phyloP scores from a whole-genome alignment of 352 stramenopile genomes.

The Elongisporangium anandrum region DNA sequence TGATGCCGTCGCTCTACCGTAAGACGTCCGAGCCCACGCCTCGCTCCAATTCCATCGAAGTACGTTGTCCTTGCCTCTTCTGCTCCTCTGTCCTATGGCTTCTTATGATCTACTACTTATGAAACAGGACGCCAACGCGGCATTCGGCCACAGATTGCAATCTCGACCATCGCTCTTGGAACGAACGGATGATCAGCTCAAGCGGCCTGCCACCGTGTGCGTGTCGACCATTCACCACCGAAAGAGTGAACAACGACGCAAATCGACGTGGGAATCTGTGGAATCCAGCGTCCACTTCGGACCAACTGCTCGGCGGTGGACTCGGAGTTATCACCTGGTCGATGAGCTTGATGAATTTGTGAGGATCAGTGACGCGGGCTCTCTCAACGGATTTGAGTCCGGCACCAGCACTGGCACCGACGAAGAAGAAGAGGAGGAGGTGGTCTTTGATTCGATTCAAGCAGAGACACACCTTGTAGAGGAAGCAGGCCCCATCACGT shows the following conservation, averaged over 20 bases:
- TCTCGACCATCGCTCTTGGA: conserved; percentile 42
- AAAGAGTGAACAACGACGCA: conserved; percentile 31
- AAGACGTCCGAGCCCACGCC: conserved; percentile 62
- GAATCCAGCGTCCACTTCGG: conserved; percentile 58
- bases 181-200: conserved; percentile 43
- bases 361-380: conserved; percentile 11
- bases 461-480: conserved; percentile 5
- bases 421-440: conserved; percentile 14
- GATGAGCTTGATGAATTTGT: conserved; percentile 55
- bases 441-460: conserved; percentile 16
- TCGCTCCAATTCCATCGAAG: conserved; percentile 16
- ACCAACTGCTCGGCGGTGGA: conserved; percentile 55
- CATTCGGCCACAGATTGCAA: background rate
- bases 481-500: background rate
- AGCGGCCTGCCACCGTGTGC: conserved; percentile 55
- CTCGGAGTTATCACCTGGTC: conserved; percentile 54
- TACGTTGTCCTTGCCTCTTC: conserved; percentile 10
- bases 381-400: background rate
- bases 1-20: conserved; percentile 30
- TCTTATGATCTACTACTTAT: no score
- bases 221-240: conserved; percentile 39
- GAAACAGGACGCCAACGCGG: background rate
- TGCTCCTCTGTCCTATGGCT: background rate
- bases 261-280: conserved; percentile 54
- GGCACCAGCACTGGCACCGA: conserved; percentile 2